Evolutionary conservation across 75 land plant genomes (phyloP), one percentile per base, ranked within the genome.

Genomic region (Cupressus sempervirens): DNA sequence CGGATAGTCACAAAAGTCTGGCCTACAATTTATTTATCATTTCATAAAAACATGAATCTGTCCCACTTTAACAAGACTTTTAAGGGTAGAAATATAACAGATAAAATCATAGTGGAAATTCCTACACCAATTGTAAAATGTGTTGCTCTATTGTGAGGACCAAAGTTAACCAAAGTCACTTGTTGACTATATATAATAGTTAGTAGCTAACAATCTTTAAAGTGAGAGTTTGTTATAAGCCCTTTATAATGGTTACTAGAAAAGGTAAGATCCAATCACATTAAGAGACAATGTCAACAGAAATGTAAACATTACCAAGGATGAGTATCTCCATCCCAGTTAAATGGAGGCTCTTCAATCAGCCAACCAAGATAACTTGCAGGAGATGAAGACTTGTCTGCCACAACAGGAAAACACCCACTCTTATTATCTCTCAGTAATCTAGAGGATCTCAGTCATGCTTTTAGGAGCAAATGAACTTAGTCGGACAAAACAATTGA

Each of bases 251-350:
- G 12, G 36, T 29, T 29, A 70, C 35, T 70, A 0, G 7, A 70
- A 30, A 70, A 70, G 32, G 74, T 13, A 32, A 70, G 74, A 70
- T 2, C 3, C 35, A 9, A 29, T 29, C 35, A 10, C 32, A 70
- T 32, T 70, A 70, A 14, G 35, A 30, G 30, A 70, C 32, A 20
- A 70, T 70, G 35, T 35, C 34, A 83, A 83, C 29, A 34, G 34
- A 52, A 84, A 62, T 62, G 2, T 62, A 62, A 68, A 35, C n/a
- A 56, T 84, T 92, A 88, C 91, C 85, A 56, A 38, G 94, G 98
- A 84, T 58, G 88, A 56, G 67, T 35, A 82, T 98, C 98, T 76
- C 89, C 94, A 68, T 81, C 90, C 99, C 99, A 98, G 54, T 98
- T 91, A 89, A 98, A 98, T 26, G 86, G 84, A 43, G 91, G 81